phyloP scores from a whole-genome alignment of 768 basidiomycete species.

The Tubosaeta brunneosetosa region DNA sequence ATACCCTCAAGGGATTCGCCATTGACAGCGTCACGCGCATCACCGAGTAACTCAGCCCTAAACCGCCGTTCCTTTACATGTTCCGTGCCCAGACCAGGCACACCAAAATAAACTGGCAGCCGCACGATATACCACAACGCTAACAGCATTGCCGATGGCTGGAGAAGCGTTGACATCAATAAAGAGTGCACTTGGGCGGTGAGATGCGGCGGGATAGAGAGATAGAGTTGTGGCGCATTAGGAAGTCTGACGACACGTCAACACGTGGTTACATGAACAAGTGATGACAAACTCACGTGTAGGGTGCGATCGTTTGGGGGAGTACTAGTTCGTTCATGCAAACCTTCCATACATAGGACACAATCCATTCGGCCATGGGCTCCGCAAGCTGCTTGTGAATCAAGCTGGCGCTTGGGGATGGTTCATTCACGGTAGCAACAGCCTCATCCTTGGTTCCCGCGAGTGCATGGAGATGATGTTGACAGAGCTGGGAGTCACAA shows the following conservation, averaged over 20 bases:
- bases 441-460: conserved; percentile 18
- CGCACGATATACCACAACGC: conserved; percentile 81
- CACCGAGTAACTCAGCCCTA: conserved; percentile 58
- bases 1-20: conserved; percentile 48
- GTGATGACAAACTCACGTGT: conserved; percentile 44
- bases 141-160: conserved; percentile 75
- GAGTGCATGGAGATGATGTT: conserved; percentile 13
- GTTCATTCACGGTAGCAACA: conserved; percentile 40
- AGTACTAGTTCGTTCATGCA: conserved; percentile 69
- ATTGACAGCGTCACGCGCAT: conserved; percentile 39
- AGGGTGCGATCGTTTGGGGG: conserved; percentile 46
- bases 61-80: conserved; percentile 59
- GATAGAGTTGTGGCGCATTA: conserved; percentile 32
- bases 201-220: conserved; percentile 42
- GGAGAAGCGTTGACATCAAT: conserved; percentile 71
- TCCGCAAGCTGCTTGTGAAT: conserved; percentile 71
- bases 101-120: conserved; percentile 65
- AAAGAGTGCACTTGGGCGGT: conserved; percentile 64
- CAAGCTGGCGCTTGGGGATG: conserved; percentile 35
- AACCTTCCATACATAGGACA: conserved; percentile 76
- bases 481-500: conserved; percentile 24
- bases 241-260: conserved; percentile 20
- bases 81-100: conserved; percentile 46
- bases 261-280: background rate
- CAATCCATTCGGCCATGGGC: conserved; percentile 75